Percentiles rank a stretch among this genome's conserved stretches.
phyloP scores from a whole-genome alignment of 768 basidiomycete species.

The Podaxis mareebaensis region DNA sequence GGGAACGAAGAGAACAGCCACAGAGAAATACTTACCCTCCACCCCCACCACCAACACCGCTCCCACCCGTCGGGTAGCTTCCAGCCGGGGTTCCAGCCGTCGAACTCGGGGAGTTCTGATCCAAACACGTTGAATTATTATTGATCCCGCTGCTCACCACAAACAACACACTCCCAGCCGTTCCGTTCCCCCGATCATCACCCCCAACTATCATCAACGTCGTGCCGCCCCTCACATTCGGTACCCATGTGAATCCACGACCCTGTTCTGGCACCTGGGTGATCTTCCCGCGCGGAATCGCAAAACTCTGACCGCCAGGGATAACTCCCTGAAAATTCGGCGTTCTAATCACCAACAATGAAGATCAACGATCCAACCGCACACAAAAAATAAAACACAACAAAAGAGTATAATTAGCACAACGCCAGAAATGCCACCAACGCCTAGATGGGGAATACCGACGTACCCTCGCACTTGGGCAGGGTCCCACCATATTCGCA shows the following conservation, averaged over 20 bases:
- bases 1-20: not conserved
- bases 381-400: not conserved
- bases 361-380: not conserved
- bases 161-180: conserved; percentile 62
- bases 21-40: conserved; percentile 17
- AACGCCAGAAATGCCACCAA: not conserved
- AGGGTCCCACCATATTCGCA: conserved; percentile 67
- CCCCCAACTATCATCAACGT: conserved; percentile 67
- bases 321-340: conserved; percentile 72
- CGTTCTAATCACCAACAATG: conserved; percentile 35
- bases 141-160: conserved; percentile 54
- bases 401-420: conserved; percentile 2
- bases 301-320: conserved; percentile 77
- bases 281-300: conserved; percentile 52
- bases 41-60: conserved; percentile 31
- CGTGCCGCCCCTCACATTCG: conserved; percentile 62
- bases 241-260: conserved; percentile 71
- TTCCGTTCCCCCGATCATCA: conserved; percentile 65
- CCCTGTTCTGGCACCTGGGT: conserved; percentile 47
- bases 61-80: conserved; percentile 58
- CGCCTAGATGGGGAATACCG: not conserved
- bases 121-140: conserved; percentile 57
- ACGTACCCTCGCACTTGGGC: conserved; percentile 53
- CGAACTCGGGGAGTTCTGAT: conserved; percentile 65
- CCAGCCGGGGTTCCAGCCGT: conserved; percentile 78